A percentile compares a stretch with the other conserved stretches of the same genome.
Conservation (phyloP, 1,284 basidiomycete species). For the Rhizopogon hawkerae region DNA sequence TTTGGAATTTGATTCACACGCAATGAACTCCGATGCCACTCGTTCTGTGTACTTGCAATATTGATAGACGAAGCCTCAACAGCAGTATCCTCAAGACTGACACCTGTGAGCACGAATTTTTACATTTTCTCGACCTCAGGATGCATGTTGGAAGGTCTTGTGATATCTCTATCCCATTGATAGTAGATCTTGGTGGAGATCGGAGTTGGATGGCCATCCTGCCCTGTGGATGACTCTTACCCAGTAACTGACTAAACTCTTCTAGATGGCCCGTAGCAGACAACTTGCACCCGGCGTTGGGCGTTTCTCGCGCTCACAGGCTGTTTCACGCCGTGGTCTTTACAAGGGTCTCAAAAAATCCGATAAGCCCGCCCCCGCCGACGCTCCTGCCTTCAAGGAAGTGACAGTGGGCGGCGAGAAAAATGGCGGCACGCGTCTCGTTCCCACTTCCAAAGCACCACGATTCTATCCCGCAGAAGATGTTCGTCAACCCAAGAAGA, state of each 20-base stretch:
- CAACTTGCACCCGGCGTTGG: conserved; percentile 80
- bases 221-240: conserved; percentile 27
- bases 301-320: conserved; percentile 75
- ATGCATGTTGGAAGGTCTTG: neutral
- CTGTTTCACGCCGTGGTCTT: conserved; percentile 74
- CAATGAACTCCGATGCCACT: conserved; percentile 23
- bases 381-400: conserved; percentile 62
- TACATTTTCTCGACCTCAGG: conserved; percentile 6
- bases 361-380: conserved; percentile 53
- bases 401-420: conserved; percentile 83
- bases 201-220: conserved; percentile 30
- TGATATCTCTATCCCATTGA: neutral
- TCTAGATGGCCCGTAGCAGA: conserved; percentile 88
- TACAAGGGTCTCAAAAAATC: conserved; percentile 77
- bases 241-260: conserved; percentile 20
- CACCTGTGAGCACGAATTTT: conserved; percentile 28
- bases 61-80: conserved; percentile 21
- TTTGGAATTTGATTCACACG: conserved; percentile 20
- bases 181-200: conserved; percentile 2
- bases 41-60: neutral
- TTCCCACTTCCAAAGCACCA: conserved; percentile 81
- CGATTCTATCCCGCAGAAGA: conserved; percentile 99
- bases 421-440: conserved; percentile 84
- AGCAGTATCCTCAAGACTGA: conserved; percentile 33
- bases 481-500: conserved; percentile 83